These are phyloP conservation scores for Pseudomonodictys pantanalensis DNA, from an alignment of 495 filamentous ascomycete genomes.

Conservation along the genomic window DNA sequence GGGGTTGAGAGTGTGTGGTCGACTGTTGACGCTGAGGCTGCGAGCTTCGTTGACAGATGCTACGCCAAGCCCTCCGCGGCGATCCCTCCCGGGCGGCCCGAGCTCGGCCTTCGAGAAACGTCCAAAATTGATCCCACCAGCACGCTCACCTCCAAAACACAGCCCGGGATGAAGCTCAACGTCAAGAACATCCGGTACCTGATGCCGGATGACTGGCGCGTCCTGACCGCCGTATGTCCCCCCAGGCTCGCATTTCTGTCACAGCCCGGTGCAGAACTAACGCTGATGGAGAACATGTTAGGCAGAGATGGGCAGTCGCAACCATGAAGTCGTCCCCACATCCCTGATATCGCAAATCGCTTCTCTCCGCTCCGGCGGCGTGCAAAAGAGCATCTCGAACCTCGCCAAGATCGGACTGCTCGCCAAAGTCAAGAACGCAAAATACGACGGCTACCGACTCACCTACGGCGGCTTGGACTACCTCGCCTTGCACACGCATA, in stretches of 20 bases:
- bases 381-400: constrained; percentile 82
- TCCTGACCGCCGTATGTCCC: constrained; percentile 77
- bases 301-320: constrained; percentile 90
- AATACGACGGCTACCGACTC: constrained; percentile 96
- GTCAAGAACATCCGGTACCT: constrained; percentile 89
- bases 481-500: constrained; percentile 84
- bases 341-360: constrained; percentile 80
- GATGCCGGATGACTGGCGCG: constrained; percentile 87
- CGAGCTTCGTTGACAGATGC: background rate
- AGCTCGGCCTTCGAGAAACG: constrained; percentile 17
- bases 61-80: constrained; percentile 5
- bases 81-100: background rate
- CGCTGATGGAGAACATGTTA: constrained; percentile 45
- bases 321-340: constrained; percentile 95
- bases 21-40: constrained; percentile 2
- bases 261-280: constrained; percentile 36
- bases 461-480: constrained; percentile 98
- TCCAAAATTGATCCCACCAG: constrained; percentile 11
- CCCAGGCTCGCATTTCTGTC: background rate
- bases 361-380: constrained; percentile 74
- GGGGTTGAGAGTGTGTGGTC: background rate
- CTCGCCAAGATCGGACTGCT: constrained; percentile 93
- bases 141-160: background rate
- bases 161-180: constrained; percentile 82
- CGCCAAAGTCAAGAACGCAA: constrained; percentile 88